A percentile compares a stretch with the other conserved stretches of the same genome.
Conservation (phyloP, 352 stramenopile species). For the Lagenidium giganteum region DNA sequence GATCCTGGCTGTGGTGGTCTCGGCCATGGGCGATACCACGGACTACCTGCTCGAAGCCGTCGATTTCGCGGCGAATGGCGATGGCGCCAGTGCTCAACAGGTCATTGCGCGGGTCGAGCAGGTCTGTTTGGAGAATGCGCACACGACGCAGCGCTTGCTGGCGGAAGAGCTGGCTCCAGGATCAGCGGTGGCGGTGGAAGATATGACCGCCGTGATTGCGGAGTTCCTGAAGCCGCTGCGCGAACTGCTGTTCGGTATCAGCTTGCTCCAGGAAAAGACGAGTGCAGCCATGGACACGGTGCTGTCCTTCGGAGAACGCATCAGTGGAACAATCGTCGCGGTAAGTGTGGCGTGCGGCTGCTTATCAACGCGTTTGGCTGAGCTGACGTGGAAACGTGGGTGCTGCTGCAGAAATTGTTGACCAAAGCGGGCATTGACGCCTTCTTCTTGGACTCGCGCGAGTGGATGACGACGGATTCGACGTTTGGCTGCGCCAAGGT, state of each 20-base stretch:
- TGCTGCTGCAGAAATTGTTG: slow-evolving; percentile 31
- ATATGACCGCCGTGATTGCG: slow-evolving; percentile 33
- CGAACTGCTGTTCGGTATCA: slow-evolving; percentile 61
- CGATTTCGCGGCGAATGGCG: slow-evolving; percentile 37
- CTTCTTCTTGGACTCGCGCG: slow-evolving; percentile 57
- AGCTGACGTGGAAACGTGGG: no score
- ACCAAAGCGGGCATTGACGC: slow-evolving; percentile 55
- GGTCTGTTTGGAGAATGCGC: slow-evolving; percentile 42
- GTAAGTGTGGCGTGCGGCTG: slow-evolving; percentile 17
- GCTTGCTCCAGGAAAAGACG: slow-evolving; percentile 57
- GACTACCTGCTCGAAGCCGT: slow-evolving; percentile 52
- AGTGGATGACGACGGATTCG: slow-evolving; percentile 75
- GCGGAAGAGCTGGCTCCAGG: slow-evolving; percentile 7
- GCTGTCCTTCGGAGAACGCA: slow-evolving; percentile 67
- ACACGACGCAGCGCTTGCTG: slow-evolving; percentile 36
- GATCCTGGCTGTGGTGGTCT: slow-evolving; percentile 54
- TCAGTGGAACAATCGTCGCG: slow-evolving; percentile 51
- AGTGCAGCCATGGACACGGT: slow-evolving; percentile 48
- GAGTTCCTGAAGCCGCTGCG: slow-evolving; percentile 56
- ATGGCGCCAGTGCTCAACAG: slow-evolving; percentile 27
- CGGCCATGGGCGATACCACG: slow-evolving; percentile 57
- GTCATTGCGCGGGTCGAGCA: slow-evolving; percentile 42
- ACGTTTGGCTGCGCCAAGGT: slow-evolving; percentile 74
- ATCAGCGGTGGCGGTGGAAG: slow-evolving; percentile 20
- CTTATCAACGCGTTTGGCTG: neutral